Evolutionary conservation across 1,284 basidiomycete species (phyloP), one percentile per base, ranked within the genome.

Genomic region (Stygiomarasmius scandens): DNA sequence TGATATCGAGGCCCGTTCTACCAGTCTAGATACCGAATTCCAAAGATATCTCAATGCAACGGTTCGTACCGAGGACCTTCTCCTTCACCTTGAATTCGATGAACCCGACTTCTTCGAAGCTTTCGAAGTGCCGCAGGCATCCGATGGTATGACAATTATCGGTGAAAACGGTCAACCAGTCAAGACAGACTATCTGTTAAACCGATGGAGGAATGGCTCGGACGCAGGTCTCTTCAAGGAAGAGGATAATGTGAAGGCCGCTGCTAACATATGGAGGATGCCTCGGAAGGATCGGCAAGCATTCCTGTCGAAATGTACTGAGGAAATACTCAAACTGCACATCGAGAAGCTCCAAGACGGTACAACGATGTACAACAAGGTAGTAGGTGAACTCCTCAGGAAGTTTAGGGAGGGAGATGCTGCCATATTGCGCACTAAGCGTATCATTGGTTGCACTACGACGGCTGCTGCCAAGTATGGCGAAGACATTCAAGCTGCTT

Each of bases 381-480:
- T 62, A 19, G 73, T 77, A 16, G 68, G 69, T 1, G 59, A 74
- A 14, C 54, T 85, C 9, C 63, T 67, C 0, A 69, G 70, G n/a
- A 75, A 72, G 27, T 80, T 70, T 44, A 63, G 62, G 2, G 71
- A 79, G 55, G 72, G 70, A 5, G 73, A 73, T 0, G 68, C 67
- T 1, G 68, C 62, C 0, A 63, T 78, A 3, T 64, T 88, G 20
- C 66, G 64, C n/a, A 64, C 52, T 38, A 85, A 84, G 67, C 74
- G 80, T n/a, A 82, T 88, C 53, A 82, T 88, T 12, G 86, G 78
- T 0, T 87, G 85, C 59, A 89, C 86, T 0, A 87, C 86, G 0
- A 88, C 86, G 0, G 86, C 77, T 1, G 87, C 87, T 0, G 86
- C 87, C 1, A 88, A 81, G 64, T 86, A 83, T 59, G 70, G 72